Conservation (phyloP, 225 moss, liverwort and hornwort species). For the Pleurozium schreberi region DNA sequence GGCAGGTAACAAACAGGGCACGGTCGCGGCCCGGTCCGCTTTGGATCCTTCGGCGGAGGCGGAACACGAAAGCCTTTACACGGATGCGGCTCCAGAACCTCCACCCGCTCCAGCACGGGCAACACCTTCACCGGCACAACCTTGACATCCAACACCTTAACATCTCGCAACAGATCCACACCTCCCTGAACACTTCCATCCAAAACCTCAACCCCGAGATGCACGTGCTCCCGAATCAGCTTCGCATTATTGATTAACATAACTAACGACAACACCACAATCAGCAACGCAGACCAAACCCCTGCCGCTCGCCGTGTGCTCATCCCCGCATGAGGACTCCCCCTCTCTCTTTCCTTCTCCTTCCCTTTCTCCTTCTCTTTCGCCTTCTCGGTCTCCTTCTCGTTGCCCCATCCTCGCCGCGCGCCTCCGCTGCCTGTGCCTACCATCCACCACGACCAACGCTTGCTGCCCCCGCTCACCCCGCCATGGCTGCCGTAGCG, state of each 20-base stretch:
- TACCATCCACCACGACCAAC: slow-evolving; percentile 2
- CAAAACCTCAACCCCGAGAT: neutral
- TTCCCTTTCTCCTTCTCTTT: neutral
- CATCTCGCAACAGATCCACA: neutral
- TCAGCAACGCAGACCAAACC: slow-evolving; percentile 46
- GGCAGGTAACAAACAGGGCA: slow-evolving; percentile 87
- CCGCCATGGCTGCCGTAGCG: slow-evolving; percentile 5
- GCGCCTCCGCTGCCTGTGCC: neutral
- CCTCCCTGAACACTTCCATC: neutral
- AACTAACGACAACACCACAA: slow-evolving; percentile 26
- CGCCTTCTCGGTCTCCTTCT: neutral
- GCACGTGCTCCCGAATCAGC: slow-evolving; percentile 47
- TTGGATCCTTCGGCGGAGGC: slow-evolving; percentile 57
- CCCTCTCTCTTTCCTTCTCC: neutral
- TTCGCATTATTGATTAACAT: slow-evolving; percentile 70
- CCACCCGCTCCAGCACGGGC: neutral
- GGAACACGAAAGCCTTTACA: slow-evolving; percentile 59
- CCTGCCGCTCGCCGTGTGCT: slow-evolving; percentile 12
- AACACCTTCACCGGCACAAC: neutral
- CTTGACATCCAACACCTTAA: neutral
- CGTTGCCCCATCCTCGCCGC: slow-evolving; percentile 6
- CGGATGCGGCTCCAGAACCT: slow-evolving; percentile 21
- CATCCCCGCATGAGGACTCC: neutral
- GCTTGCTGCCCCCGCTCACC: neutral
- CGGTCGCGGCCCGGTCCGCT: slow-evolving; percentile 84